Evolutionary conservation across 2,329 filamentous ascomycete genomes (phyloP).

Genomic region (Lecanosticta acicola): DNA sequence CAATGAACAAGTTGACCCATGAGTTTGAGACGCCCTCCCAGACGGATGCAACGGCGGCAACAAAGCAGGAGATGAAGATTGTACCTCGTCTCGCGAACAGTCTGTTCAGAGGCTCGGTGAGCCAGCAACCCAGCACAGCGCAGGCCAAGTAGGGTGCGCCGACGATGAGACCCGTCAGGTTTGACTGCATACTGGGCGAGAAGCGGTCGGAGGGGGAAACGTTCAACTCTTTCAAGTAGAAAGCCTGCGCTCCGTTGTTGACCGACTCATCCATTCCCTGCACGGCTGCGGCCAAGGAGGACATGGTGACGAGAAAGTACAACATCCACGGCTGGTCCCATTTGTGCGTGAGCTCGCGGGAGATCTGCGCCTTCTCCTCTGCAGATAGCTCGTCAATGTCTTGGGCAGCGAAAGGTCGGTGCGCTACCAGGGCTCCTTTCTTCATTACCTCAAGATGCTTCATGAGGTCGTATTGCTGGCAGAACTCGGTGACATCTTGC

Average conservation of each 20-base stretch:
- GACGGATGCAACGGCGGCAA: conserved; percentile 58
- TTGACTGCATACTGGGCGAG: background rate
- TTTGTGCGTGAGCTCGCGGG: conserved; percentile 2
- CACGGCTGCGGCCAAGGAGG: conserved; percentile 2
- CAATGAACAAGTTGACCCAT: conserved; percentile 66
- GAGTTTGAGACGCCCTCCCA: conserved; percentile 57
- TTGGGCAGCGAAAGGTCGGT: background rate
- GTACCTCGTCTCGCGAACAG: conserved; percentile 32
- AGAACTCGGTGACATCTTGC: conserved; percentile 1
- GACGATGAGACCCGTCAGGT: conserved; percentile 1
- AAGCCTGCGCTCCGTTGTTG: conserved; percentile 3
- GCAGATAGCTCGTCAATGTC: conserved; percentile 1
- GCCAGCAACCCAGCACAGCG: conserved; percentile 35
- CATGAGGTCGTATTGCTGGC: conserved; percentile 1
- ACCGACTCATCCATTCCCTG: conserved; percentile 5
- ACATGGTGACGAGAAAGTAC: conserved; percentile 4
- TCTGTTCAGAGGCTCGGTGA: conserved; percentile 45
- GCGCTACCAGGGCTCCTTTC: background rate
- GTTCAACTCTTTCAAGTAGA: conserved; percentile 1
- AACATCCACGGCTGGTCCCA: conserved; percentile 4
- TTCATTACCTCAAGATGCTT: background rate
- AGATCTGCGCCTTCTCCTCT: background rate
- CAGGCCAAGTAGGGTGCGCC: conserved; percentile 1
- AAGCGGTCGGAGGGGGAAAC: conserved; percentile 1
- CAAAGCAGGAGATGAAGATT: conserved; percentile 33